Evolutionary conservation across 129 eudicot genomes (phyloP), one percentile per base, ranked within the genome.

Genomic region (Kitagawia praeruptora): DNA sequence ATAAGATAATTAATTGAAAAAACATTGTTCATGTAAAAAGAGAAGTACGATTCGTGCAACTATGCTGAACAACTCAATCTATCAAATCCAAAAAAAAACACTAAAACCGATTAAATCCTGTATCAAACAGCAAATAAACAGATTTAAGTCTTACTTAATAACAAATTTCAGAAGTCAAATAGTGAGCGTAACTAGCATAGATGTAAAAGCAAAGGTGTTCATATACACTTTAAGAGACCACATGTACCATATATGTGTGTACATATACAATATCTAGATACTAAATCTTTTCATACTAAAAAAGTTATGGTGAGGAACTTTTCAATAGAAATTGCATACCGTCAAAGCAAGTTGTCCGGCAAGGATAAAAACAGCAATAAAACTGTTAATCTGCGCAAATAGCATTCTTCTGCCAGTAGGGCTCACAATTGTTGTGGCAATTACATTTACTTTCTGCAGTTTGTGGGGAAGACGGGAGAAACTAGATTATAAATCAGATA

Each of bases 281-380:
- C 58, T 51, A 51, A 16, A 51, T 51, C 58, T 51, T 51, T 16
- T 51, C 15, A 18, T 51, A 1, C 58, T 4, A 51, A 4, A 51
- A 51, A 51, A 51, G 54, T 49, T 49, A 4, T 21, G 4, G 54
- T 49, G 16, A 49, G 54, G 54, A 49, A 49, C 6, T 49, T 51
- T 16, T 51, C 39, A 51, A 42, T 40, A 28, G 37, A 46, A 45
- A 81, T 39, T 77, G 67, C 90, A 66, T 89, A 93, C 98, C 90
- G 98, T 93, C 76, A 91, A 81, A 82, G 96, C 87, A 75, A 93
- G 97, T 77, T 93, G 98, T 78, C 98, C 98, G 48, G 88, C 89
- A 85, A 93, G 95, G 80, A 93, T 93, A 80, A 91, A 93, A 84
- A 93, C 78, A 69, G 98, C 98, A 88, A 89, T 92, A 70, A 93